Evolutionary conservation across 2,329 filamentous ascomycete genomes (phyloP).

Genomic region (Pseudogymnoascus sp.): DNA sequence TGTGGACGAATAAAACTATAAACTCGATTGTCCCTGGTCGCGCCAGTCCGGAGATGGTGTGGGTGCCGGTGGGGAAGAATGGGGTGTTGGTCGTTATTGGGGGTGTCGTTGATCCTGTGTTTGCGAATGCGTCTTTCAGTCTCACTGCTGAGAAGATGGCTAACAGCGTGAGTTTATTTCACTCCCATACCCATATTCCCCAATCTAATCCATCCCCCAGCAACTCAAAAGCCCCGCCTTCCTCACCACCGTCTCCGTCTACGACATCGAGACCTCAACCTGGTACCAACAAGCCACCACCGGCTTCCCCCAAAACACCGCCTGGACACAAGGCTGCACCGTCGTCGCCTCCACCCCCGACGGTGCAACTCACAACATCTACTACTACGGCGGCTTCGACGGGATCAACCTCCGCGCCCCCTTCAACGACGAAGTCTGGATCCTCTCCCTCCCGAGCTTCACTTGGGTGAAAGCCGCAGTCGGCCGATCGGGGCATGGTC

Average conservation of each 20-base stretch:
- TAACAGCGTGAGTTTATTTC: conserved; percentile 32
- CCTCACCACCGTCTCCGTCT: conserved; percentile 65
- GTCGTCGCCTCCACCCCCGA: conserved; percentile 66
- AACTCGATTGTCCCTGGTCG: conserved; percentile 43
- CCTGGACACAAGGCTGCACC: conserved; percentile 61
- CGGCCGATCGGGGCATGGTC: conserved; percentile 43
- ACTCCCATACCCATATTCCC: background rate
- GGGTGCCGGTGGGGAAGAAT: conserved; percentile 68
- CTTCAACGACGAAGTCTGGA: conserved; percentile 66
- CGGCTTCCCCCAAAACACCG: conserved; percentile 43
- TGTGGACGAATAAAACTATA: conserved; percentile 51
- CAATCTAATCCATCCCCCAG: conserved; percentile 30
- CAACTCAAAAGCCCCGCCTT: conserved; percentile 60
- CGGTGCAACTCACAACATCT: conserved; percentile 69
- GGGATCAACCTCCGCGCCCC: conserved; percentile 35
- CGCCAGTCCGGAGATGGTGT: conserved; percentile 58
- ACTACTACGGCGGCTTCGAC: conserved; percentile 73
- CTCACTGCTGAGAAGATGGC: conserved; percentile 28
- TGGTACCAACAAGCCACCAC: conserved; percentile 65
- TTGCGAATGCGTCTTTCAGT: conserved; percentile 20
- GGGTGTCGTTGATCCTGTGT: conserved; percentile 58
- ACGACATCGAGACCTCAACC: conserved; percentile 59
- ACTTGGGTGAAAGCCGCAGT: conserved; percentile 57
- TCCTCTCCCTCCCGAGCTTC: conserved; percentile 71
- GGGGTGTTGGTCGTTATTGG: conserved; percentile 72